Conservation (phyloP, 768 basidiomycete species). For the Naganishia onofrii region DNA sequence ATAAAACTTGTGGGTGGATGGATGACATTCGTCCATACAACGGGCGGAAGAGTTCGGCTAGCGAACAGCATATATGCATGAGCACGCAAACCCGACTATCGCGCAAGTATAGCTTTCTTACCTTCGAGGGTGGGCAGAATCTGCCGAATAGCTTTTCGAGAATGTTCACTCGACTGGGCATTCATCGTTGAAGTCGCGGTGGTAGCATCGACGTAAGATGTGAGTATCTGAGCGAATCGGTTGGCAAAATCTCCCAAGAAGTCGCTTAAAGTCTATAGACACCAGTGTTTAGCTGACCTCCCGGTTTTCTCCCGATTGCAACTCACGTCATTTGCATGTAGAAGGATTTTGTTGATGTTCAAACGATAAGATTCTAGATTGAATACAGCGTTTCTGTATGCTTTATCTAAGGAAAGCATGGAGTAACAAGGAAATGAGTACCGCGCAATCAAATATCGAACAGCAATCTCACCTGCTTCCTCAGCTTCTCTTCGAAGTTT, state of each 20-base stretch:
- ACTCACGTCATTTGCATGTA: conserved; percentile 73
- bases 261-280: conserved; percentile 71
- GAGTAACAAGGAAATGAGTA: neutral
- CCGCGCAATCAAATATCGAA: neutral
- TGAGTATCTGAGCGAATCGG: conserved; percentile 64
- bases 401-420: conserved; percentile 63
- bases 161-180: conserved; percentile 68
- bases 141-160: conserved; percentile 61
- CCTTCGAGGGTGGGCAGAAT: conserved; percentile 73
- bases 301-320: no score
- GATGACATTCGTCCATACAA: neutral
- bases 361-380: conserved; percentile 88
- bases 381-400: conserved; percentile 83
- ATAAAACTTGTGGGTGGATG: conserved; percentile 37
- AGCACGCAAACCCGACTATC: neutral
- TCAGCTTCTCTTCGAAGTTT: conserved; percentile 85
- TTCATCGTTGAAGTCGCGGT: conserved; percentile 73
- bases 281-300: neutral
- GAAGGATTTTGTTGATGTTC: conserved; percentile 73
- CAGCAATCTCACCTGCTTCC: conserved; percentile 65
- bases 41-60: conserved; percentile 13
- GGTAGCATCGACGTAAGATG: conserved; percentile 76
- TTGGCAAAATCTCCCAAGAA: conserved; percentile 69
- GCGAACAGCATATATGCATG: neutral
- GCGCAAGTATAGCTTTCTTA: conserved; percentile 41